phyloP scores from a whole-genome alignment of 257 asterid species.

The Fraxinus americana region DNA sequence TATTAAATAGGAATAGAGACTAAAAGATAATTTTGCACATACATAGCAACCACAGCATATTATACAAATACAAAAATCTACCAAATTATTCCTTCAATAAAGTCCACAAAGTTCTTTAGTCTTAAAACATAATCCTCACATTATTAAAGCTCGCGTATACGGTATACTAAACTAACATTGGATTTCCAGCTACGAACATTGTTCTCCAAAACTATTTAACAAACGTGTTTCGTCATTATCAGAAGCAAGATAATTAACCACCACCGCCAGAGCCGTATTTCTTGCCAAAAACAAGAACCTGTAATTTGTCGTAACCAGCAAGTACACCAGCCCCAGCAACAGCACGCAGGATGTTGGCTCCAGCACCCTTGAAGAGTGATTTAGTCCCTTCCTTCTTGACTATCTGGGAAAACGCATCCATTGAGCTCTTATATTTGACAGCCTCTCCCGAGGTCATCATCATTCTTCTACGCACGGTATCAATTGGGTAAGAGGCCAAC shows the following conservation, averaged over 20 bases:
- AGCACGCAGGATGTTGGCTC: conserved; percentile 17
- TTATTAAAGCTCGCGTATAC: not conserved
- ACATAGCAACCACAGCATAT: too few relatives aligned
- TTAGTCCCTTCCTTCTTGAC: conserved; percentile 14
- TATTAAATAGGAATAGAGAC: too few relatives aligned
- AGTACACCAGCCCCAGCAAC: conserved; percentile 21
- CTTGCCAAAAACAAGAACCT: conserved; percentile 14
- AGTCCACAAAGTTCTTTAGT: not conserved
- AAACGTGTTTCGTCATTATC: conserved; percentile 6
- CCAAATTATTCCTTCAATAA: not conserved
- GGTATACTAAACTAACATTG: not conserved
- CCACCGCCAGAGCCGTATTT: conserved; percentile 19
- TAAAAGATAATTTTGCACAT: too few relatives aligned
- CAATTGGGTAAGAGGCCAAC: conserved; percentile 20
- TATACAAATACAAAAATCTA: too few relatives aligned
- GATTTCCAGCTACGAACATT: not conserved
- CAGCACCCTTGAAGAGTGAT: conserved; percentile 20
- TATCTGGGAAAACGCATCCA: conserved; percentile 19
- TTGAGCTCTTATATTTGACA: conserved; percentile 13
- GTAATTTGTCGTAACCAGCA: conserved; percentile 20
- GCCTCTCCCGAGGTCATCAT: conserved; percentile 20
- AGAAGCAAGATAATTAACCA: not conserved
- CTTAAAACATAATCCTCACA: not conserved
- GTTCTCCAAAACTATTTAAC: not conserved
- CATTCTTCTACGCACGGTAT: conserved; percentile 16